Conservation (phyloP, 192 early-diverging fungal species). For the Cetraspora pellucida region DNA sequence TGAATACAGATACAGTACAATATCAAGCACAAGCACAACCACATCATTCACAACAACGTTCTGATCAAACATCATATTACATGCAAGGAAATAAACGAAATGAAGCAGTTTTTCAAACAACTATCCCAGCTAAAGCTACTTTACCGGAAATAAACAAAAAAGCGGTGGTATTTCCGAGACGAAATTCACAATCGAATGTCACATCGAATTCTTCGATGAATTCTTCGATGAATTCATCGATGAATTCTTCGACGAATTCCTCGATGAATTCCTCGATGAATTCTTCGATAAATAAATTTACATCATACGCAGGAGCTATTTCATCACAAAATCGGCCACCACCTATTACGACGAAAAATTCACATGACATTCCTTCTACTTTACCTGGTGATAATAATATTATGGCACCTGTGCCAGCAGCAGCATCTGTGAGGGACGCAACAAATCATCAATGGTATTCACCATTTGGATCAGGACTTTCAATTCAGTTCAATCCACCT, state of each 20-base stretch:
- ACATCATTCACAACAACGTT: background rate
- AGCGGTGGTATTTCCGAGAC: background rate
- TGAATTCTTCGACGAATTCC: background rate
- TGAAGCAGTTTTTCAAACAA: background rate
- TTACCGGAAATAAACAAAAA: background rate
- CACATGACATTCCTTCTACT: background rate
- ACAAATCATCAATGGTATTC: constrained; percentile 30
- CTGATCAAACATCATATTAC: background rate
- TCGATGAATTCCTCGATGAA: background rate
- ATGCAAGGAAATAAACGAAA: background rate
- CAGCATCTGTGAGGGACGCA: background rate
- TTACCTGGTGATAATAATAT: background rate
- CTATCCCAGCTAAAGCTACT: background rate
- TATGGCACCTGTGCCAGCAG: background rate
- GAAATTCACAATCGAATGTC: constrained; percentile 4
- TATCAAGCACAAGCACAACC: background rate
- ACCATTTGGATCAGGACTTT: constrained; percentile 24
- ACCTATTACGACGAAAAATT: no score
- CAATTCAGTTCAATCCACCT: constrained; percentile 28
- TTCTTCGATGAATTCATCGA: background rate
- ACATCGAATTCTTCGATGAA: background rate
- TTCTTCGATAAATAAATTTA: background rate
- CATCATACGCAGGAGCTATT: constrained; percentile 24
- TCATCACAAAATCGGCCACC: background rate
- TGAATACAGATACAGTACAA: background rate